Percentiles rank a stretch among this genome's conserved stretches.
Conservation (phyloP, 2,329 filamentous ascomycete genomes). For the Fusarium musae region DNA sequence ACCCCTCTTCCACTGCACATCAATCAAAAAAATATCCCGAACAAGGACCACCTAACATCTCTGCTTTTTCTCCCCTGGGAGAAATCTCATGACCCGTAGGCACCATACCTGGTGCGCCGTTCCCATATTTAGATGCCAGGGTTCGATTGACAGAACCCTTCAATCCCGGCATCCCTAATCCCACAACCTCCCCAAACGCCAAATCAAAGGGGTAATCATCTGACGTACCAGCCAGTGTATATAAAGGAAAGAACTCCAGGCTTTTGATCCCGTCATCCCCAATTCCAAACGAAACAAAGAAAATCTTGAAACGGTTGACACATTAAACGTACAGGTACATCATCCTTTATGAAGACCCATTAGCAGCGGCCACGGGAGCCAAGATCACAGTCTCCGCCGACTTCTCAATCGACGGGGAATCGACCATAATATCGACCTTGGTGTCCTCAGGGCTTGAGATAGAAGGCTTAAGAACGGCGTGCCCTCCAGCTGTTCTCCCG, state of each 20-base stretch:
- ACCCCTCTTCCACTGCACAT: constrained; percentile 1
- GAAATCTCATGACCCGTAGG: constrained; percentile 15
- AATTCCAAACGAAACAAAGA: constrained; percentile 24
- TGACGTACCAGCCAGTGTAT: constrained; percentile 43
- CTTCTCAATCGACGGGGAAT: constrained; percentile 47
- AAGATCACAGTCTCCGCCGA: constrained; percentile 40
- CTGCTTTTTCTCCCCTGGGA: constrained; percentile 17
- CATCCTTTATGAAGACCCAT: constrained; percentile 45
- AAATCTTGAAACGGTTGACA: constrained; percentile 28
- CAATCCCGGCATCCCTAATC: constrained; percentile 25
- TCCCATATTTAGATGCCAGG: constrained; percentile 14
- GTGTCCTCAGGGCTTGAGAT: constrained; percentile 51
- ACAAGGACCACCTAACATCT: neutral
- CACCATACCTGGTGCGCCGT: constrained; percentile 26
- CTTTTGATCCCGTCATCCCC: constrained; percentile 44
- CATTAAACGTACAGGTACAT: constrained; percentile 43
- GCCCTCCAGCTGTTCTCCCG: constrained; percentile 47
- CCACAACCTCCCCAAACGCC: constrained; percentile 43
- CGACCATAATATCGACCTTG: constrained; percentile 51
- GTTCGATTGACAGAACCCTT: constrained; percentile 9
- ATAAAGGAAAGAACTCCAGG: constrained; percentile 47
- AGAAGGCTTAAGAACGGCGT: constrained; percentile 48
- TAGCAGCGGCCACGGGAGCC: constrained; percentile 39
- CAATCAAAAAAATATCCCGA: neutral
- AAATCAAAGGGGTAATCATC: constrained; percentile 33